A percentile compares a stretch with the other conserved stretches of the same genome.
phyloP scores from a whole-genome alignment of 2,329 filamentous ascomycete species.

The Talaromyces sp. region DNA sequence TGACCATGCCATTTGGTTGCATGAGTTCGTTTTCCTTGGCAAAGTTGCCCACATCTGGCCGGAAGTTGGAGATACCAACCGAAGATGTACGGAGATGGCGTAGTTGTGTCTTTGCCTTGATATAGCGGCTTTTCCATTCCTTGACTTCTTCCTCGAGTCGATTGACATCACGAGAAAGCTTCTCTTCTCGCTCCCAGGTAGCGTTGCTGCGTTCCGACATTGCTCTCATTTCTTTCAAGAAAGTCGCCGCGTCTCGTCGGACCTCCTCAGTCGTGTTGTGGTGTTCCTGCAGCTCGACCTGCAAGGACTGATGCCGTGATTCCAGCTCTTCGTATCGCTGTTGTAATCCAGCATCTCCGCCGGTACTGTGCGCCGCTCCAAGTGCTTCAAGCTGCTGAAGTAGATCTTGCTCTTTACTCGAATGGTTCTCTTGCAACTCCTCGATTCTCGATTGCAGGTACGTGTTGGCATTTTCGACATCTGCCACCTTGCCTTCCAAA shows the following conservation, averaged over 20 bases:
- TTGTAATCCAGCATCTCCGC: constrained; percentile 53
- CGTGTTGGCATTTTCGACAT: constrained; percentile 74
- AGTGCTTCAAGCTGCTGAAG: constrained; percentile 60
- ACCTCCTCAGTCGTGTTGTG: constrained; percentile 83
- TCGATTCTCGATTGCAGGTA: constrained; percentile 76
- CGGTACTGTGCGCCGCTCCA: constrained; percentile 33
- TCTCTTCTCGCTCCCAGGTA: constrained; percentile 76
- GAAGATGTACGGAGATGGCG: constrained; percentile 77
- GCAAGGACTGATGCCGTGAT: constrained; percentile 62
- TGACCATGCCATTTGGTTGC: constrained; percentile 71
- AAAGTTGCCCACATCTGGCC: constrained; percentile 40
- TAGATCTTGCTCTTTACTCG: constrained; percentile 58
- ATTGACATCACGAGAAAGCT: constrained; percentile 69
- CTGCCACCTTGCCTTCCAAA: constrained; percentile 68
- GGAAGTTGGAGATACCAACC: constrained; percentile 58
- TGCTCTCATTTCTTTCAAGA: constrained; percentile 81
- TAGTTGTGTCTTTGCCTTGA: constrained; percentile 80
- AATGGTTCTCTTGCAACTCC: constrained; percentile 64
- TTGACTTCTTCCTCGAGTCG: constrained; percentile 77
- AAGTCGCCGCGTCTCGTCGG: constrained; percentile 73
- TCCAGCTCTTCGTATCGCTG: constrained; percentile 56
- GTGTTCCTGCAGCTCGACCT: constrained; percentile 65
- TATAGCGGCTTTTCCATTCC: constrained; percentile 87
- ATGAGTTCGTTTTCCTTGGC: constrained; percentile 69
- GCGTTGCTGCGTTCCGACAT: constrained; percentile 76